phyloP scores from a whole-genome alignment of 2,329 filamentous ascomycete species.

The Sporothrix pseudoabietina region DNA sequence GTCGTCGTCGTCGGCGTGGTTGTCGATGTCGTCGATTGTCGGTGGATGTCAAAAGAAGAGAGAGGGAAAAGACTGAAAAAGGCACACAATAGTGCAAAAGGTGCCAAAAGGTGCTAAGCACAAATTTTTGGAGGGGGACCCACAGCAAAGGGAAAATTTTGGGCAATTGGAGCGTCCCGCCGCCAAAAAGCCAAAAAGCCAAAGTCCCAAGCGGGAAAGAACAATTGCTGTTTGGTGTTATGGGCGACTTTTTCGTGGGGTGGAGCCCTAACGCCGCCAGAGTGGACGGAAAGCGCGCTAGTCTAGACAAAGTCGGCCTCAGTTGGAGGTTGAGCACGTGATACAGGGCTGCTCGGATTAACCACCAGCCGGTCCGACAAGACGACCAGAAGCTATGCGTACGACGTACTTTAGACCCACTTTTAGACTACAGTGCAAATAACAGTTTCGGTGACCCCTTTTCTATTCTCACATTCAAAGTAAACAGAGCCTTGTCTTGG shows the following conservation, averaged over 20 bases:
- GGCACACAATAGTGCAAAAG: conserved; percentile 13
- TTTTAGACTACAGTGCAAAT: not conserved
- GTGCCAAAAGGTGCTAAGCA: not conserved
- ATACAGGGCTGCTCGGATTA: conserved; percentile 26
- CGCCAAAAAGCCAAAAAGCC: not conserved
- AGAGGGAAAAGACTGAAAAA: conserved; percentile 8
- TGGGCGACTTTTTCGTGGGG: conserved; percentile 31
- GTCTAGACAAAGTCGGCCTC: not conserved
- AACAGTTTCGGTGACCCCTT: not conserved
- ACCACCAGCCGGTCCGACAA: conserved; percentile 19
- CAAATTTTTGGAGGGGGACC: conserved; percentile 27
- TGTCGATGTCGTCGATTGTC: conserved; percentile 22
- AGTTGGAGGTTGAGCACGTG: conserved; percentile 19
- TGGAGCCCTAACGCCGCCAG: conserved; percentile 32
- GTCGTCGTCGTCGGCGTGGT: conserved; percentile 22
- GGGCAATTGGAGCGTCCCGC: conserved; percentile 16
- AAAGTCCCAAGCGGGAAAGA: not conserved
- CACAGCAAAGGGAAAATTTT: conserved; percentile 26
- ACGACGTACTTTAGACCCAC: not conserved
- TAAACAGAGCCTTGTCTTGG: not conserved
- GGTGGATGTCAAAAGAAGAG: conserved; percentile 1
- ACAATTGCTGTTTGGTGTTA: not conserved
- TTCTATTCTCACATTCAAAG: not conserved
- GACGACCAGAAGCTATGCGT: not conserved
- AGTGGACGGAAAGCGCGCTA: conserved; percentile 6